Conservation (phyloP, 306 rosid species). For the Vachellia pachyceras region DNA sequence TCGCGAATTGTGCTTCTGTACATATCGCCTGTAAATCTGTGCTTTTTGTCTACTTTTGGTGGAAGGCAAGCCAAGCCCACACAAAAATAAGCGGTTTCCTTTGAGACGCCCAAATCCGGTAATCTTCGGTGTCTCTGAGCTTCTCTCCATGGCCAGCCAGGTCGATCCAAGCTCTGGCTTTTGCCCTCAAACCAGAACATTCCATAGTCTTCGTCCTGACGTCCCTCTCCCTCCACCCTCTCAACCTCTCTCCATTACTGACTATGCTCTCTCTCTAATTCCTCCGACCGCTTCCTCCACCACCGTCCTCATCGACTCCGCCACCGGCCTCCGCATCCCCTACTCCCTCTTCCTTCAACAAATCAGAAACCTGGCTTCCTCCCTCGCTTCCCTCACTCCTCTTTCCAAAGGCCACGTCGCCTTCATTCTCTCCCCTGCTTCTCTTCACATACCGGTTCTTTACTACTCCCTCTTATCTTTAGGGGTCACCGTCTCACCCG, state of each 20-base stretch:
- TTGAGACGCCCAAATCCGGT: too few species aligned
- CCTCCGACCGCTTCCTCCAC: constrained; percentile 37
- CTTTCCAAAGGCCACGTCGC: constrained; percentile 78
- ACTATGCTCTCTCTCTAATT: constrained; percentile 49
- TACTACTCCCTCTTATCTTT: constrained; percentile 72
- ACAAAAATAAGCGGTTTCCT: too few species aligned
- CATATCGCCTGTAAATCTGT: too few species aligned
- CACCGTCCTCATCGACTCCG: constrained; percentile 50
- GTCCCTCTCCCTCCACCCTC: constrained; percentile 50
- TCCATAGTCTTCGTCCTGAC: constrained; percentile 53
- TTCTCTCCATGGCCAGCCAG: background rate
- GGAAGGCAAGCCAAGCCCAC: too few species aligned
- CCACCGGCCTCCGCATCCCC: constrained; percentile 48
- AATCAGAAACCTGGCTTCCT: constrained; percentile 55
- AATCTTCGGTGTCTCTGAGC: background rate
- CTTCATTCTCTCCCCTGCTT: constrained; percentile 66
- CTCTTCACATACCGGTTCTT: constrained; percentile 73
- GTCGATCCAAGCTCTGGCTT: constrained; percentile 53
- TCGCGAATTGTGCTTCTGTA: too few species aligned
- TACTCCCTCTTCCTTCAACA: constrained; percentile 56
- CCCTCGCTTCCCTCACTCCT: constrained; percentile 43
- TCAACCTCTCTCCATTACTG: constrained; percentile 48
- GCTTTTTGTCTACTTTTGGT: too few species aligned
- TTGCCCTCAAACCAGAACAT: constrained; percentile 44
- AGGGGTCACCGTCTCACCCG: constrained; percentile 74